Evolutionary conservation across 2,329 filamentous ascomycete species (phyloP).

Genomic region (Sporothrix dimorphospora): DNA sequence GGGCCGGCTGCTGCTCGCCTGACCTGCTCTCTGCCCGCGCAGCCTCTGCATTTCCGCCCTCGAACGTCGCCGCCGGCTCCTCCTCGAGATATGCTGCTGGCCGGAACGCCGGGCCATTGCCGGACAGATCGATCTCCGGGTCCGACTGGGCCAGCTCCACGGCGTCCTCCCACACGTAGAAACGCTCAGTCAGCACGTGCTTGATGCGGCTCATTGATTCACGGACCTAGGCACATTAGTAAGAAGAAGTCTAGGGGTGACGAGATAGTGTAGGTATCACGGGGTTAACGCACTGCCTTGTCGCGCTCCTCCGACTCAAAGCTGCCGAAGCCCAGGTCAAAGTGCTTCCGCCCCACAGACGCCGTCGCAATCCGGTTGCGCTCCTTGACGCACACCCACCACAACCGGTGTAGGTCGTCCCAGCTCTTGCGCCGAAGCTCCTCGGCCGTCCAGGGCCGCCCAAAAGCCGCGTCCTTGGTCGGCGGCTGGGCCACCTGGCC

Average conservation of each 20-base stretch:
- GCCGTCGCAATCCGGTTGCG: conserved; percentile 86
- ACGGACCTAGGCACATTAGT: conserved; percentile 60
- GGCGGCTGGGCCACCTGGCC: conserved; percentile 71
- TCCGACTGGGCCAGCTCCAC: conserved; percentile 66
- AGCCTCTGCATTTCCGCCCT: background rate
- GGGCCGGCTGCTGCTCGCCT: conserved; percentile 10
- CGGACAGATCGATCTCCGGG: conserved; percentile 65
- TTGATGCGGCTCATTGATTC: conserved; percentile 82
- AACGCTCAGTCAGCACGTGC: conserved; percentile 83
- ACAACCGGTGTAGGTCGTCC: conserved; percentile 89
- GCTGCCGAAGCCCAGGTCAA: conserved; percentile 74
- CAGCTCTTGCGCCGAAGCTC: conserved; percentile 89
- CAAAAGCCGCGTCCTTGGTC: conserved; percentile 70
- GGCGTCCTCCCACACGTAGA: conserved; percentile 84
- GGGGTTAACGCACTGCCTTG: conserved; percentile 67
- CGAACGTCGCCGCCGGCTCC: conserved; percentile 33
- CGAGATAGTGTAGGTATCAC: no score
- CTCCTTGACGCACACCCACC: conserved; percentile 94
- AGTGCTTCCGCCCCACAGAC: conserved; percentile 65
- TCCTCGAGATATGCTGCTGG: conserved; percentile 47
- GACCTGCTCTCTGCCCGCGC: conserved; percentile 11
- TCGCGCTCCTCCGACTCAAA: conserved; percentile 67
- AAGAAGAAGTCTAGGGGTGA: no score
- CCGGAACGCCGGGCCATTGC: conserved; percentile 53
- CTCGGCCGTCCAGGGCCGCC: conserved; percentile 79